Percentiles rank a stretch among this genome's conserved stretches.
These are phyloP conservation scores for Bacidia gigantensis DNA, from an alignment of 495 filamentous ascomycete species.

Conservation along the genomic window DNA sequence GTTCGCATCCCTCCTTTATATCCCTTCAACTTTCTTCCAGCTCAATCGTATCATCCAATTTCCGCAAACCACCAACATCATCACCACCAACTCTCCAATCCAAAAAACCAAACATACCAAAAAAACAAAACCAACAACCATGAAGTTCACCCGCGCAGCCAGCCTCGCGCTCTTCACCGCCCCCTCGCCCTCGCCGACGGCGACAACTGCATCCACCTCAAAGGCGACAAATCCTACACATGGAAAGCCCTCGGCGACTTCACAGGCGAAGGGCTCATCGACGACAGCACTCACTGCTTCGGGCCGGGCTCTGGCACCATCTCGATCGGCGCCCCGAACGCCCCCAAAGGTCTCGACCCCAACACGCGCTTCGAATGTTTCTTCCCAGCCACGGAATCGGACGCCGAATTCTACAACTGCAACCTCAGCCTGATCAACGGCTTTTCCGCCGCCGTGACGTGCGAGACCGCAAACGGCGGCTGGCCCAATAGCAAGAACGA, in stretches of 20 bases:
- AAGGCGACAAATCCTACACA: conserved; percentile 3
- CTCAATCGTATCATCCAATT: not conserved
- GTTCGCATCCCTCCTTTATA: too few species aligned
- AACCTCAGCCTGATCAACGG: conserved; percentile 5
- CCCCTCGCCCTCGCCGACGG: not conserved
- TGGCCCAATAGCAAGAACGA: conserved; percentile 5
- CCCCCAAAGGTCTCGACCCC: not conserved
- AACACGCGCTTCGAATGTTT: conserved; percentile 5
- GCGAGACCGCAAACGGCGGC: not conserved
- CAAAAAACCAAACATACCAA: not conserved
- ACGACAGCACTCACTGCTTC: conserved; percentile 5
- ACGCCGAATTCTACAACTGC: conserved; percentile 7
- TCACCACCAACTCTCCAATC: not conserved
- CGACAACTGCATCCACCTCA: conserved; percentile 5
- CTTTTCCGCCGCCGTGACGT: conserved; percentile 5
- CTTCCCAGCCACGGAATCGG: not conserved
- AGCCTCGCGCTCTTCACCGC: not conserved
- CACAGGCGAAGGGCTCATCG: conserved; percentile 3
- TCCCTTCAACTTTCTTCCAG: not conserved
- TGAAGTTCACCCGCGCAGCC: not conserved
- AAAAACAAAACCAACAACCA: not conserved
- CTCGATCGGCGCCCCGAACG: conserved; percentile 1
- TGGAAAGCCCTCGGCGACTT: conserved; percentile 2
- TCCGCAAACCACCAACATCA: not conserved
- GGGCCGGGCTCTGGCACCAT: not conserved